Conservation (phyloP, 257 asterid species). For the Nicotiana sylvestris region DNA sequence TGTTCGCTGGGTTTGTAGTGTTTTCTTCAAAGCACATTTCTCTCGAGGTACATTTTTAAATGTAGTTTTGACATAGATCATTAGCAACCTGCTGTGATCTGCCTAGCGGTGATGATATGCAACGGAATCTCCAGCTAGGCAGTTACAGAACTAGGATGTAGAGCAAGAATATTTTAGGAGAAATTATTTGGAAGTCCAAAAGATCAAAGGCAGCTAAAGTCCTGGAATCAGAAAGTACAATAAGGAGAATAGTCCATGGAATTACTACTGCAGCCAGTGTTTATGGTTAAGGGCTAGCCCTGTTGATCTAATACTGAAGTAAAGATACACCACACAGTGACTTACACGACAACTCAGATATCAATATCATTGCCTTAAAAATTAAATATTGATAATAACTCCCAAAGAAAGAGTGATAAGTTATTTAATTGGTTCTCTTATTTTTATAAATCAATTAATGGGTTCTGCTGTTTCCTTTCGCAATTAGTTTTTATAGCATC, state of each 20-base stretch:
- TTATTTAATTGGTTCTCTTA: not conserved
- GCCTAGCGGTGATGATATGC: not conserved
- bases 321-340: not conserved
- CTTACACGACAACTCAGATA: not conserved
- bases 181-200: not conserved
- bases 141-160: not conserved
- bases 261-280: not conserved
- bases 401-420: not conserved
- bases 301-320: not conserved
- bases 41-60: not conserved
- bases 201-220: not conserved
- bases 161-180: not conserved
- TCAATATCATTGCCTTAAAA: not conserved
- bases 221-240: not conserved
- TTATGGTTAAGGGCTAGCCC: not conserved
- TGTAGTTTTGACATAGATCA: not conserved
- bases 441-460: not conserved
- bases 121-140: not conserved
- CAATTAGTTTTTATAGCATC: slow-evolving; percentile 3
- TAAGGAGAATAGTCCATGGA: not conserved
- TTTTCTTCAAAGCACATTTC: not conserved
- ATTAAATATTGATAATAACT: not conserved
- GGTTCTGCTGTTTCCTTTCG: not conserved
- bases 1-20: not conserved
- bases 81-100: not conserved